Evolutionary conservation across 192 early-diverging fungal species (phyloP), one percentile per base, ranked within the genome.

Genomic region (Entomortierella beljakovae): DNA sequence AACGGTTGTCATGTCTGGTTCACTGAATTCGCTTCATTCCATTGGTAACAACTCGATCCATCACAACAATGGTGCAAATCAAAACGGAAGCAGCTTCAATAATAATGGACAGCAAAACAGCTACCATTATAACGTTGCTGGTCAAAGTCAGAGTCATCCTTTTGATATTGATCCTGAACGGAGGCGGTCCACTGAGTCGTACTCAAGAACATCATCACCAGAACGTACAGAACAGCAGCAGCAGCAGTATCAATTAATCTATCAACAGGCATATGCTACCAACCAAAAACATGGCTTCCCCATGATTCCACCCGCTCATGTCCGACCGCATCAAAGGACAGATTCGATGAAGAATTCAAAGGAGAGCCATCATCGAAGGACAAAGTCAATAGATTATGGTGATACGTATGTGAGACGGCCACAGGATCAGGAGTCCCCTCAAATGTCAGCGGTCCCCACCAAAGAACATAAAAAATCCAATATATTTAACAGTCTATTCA

Each of bases 361-460:
- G 40, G 66, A 69, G 9, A 59, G 66, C 20, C 60, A 68, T n/a
- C 74, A 77, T 69, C 59, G 74, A 15, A 62, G 74, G 54, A 68
- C 74, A 59, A 77, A 69, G 61, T 77, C 66, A 2, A 64, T 35
- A 23, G 74, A 77, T 33, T 53, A 31, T 56, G 43, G 58, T 10
- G 74, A 77, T 1, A 61, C 38, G 26, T 32, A 63, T 22, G 61
- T 51, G 9, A 77, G 58, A 29, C 59, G 68, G 23, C 42, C 43
- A 37, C 51, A 55, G 34, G 66, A 77, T 3, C 61, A 59, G 6
- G 74, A 77, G 23, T 1, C 55, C 34, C 26, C n/a, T 54, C 64
- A 67, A 31, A n/a, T 33, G 9, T 37, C 60, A 23, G 58, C n/a
- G n/a, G n/a, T 32, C 31, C 74, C 74, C 13, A 55, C 66, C 8